Evolutionary conservation across 148 eudicot species (phyloP).

Genomic region (Rhododendron ferrugineum): DNA sequence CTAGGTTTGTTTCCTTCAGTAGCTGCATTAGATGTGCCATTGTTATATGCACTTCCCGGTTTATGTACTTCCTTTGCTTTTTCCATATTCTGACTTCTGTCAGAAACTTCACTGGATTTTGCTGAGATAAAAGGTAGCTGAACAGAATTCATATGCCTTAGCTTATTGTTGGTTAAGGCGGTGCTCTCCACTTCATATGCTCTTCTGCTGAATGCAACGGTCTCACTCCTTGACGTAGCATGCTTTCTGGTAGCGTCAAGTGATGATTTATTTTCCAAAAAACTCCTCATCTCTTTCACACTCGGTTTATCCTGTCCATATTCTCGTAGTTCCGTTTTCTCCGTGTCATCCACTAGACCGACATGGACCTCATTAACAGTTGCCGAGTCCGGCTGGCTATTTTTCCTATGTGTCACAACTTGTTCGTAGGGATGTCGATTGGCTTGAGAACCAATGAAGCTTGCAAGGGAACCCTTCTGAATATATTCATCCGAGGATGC

Average conservation of each 20-base stretch:
- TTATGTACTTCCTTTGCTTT: conserved; percentile 28
- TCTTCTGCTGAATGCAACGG: conserved; percentile 11
- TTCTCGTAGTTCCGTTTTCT: conserved; percentile 21
- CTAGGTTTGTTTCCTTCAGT: conserved; percentile 35
- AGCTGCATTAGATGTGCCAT: conserved; percentile 30
- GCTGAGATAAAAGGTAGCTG: conserved; percentile 45
- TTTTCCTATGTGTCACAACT: background rate
- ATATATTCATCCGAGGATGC: conserved; percentile 6
- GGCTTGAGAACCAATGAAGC: background rate
- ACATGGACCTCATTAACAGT: background rate
- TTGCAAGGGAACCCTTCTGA: conserved; percentile 22
- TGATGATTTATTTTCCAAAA: conserved; percentile 17
- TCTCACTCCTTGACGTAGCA: background rate
- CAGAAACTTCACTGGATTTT: conserved; percentile 32
- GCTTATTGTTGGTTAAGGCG: conserved; percentile 21
- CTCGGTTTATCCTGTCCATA: conserved; percentile 20
- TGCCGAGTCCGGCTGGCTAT: background rate
- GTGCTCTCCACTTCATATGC: background rate
- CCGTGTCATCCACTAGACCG: background rate
- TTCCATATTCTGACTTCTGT: conserved; percentile 19
- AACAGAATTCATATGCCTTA: conserved; percentile 55
- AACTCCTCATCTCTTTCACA: conserved; percentile 21
- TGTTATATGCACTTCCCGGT: conserved; percentile 20
- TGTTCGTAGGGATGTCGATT: background rate
- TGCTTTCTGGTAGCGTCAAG: conserved; percentile 12